A percentile compares a stretch with the other conserved stretches of the same genome.
phyloP scores from a whole-genome alignment of 148 eudicot genomes.

The Rhododendron henanense region DNA sequence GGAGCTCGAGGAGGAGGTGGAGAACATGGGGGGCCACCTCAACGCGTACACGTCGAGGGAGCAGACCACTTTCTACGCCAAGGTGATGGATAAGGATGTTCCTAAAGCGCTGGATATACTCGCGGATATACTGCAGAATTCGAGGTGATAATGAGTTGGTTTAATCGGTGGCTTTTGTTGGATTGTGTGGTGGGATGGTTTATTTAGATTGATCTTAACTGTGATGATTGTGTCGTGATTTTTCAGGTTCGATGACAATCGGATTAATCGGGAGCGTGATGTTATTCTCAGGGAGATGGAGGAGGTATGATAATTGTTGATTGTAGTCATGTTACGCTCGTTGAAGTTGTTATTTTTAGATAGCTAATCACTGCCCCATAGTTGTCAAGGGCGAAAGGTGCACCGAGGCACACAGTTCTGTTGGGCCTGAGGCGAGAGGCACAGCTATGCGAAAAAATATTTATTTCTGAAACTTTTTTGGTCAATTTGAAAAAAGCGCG shows the following conservation, averaged over 20 bases:
- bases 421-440: too few species aligned
- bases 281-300: conserved; percentile 94
- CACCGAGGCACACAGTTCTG: too few species aligned
- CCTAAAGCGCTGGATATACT: conserved; percentile 59
- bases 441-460: too few species aligned
- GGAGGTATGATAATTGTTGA: conserved; percentile 40
- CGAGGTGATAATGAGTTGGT: conserved; percentile 14
- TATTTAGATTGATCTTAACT: background rate
- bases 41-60: conserved; percentile 90
- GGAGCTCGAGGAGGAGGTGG: conserved; percentile 73
- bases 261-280: conserved; percentile 67
- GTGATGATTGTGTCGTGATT: background rate
- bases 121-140: conserved; percentile 89
- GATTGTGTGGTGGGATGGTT: too few species aligned
- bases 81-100: conserved; percentile 67
- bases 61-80: conserved; percentile 82
- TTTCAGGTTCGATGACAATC: conserved; percentile 41
- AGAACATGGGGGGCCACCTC: conserved; percentile 89
- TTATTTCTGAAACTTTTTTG: too few species aligned
- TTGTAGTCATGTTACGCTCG: background rate
- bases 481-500: too few species aligned
- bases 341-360: background rate
- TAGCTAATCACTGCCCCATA: background rate
- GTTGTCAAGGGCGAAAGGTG: too few species aligned
- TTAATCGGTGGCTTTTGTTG: too few species aligned